Conservation (phyloP, 1,139 yeast species). For the Yamadazyma blattariae region DNA sequence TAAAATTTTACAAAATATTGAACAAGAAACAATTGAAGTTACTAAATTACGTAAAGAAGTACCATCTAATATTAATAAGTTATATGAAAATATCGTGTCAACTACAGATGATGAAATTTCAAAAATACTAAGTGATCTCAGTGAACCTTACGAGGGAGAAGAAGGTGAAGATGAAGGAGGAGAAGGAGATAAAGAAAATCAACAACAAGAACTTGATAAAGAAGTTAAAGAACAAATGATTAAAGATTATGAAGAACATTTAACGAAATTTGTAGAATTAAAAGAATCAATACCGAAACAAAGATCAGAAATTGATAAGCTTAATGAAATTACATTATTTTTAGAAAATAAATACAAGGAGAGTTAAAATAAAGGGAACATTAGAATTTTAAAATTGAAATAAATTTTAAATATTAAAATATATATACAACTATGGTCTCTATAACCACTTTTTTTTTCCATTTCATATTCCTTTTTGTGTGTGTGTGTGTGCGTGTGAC, state of each 20-base stretch:
- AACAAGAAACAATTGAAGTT: constrained; percentile 52
- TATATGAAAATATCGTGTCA: constrained; percentile 27
- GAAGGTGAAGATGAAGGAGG: constrained; percentile 10
- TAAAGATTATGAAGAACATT: constrained; percentile 26
- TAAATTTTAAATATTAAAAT: too few relatives aligned
- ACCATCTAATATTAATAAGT: constrained; percentile 36
- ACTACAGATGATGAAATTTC: constrained; percentile 34
- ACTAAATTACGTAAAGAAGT: constrained; percentile 50
- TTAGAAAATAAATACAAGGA: constrained; percentile 27
- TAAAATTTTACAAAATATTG: constrained; percentile 51
- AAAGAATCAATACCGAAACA: constrained; percentile 32
- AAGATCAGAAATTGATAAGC: constrained; percentile 28
- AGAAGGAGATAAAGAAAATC: constrained; percentile 2
- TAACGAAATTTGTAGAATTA: constrained; percentile 16
- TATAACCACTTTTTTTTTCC: too few relatives aligned
- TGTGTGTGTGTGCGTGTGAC: too few relatives aligned
- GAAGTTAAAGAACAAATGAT: constrained; percentile 16
- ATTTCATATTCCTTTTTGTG: too few relatives aligned
- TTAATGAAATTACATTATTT: constrained; percentile 30
- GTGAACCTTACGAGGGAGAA: constrained; percentile 10
- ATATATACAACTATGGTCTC: too few relatives aligned
- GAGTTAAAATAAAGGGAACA: too few relatives aligned
- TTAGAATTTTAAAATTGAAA: too few relatives aligned
- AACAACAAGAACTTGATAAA: background rate
- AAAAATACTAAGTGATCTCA: constrained; percentile 17